Evolutionary conservation across 2,329 filamentous ascomycete species (phyloP).

Genomic region (Colletotrichum australisinense): DNA sequence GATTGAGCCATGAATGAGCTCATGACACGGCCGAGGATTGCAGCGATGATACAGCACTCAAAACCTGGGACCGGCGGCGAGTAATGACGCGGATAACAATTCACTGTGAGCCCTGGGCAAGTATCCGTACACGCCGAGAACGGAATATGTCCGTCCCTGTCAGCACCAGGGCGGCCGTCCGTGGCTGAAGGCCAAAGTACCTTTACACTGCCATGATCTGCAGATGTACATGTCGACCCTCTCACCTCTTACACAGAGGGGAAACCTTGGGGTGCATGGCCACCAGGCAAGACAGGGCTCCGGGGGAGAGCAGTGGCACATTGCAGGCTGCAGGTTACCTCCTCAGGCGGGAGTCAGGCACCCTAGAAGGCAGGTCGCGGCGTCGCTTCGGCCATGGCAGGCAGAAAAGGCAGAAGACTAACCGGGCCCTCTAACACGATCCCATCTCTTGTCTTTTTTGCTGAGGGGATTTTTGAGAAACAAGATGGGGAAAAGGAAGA

Average conservation of each 20-base stretch:
- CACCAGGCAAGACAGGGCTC: neutral
- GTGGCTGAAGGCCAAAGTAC: neutral
- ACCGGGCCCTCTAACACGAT: neutral
- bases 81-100: conserved; percentile 27
- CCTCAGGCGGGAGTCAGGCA: conserved; percentile 8
- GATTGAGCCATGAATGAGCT: neutral
- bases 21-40: conserved; percentile 12
- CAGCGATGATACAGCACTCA: conserved; percentile 18
- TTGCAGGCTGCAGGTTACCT: neutral
- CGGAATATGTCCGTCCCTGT: neutral
- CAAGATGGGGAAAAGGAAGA: neutral
- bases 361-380: neutral
- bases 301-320: too few relatives aligned
- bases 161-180: neutral
- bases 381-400: neutral
- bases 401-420: neutral
- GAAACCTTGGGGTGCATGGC: conserved; percentile 2
- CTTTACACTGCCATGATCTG: neutral
- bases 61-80: conserved; percentile 18
- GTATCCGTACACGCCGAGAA: neutral
- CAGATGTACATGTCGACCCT: neutral
- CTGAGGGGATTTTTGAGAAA: neutral
- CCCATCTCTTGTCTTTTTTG: neutral
- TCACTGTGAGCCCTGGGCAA: neutral
- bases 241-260: neutral